Conservation (phyloP, 345 rosid genomes). For the Syzygium jambos region DNA sequence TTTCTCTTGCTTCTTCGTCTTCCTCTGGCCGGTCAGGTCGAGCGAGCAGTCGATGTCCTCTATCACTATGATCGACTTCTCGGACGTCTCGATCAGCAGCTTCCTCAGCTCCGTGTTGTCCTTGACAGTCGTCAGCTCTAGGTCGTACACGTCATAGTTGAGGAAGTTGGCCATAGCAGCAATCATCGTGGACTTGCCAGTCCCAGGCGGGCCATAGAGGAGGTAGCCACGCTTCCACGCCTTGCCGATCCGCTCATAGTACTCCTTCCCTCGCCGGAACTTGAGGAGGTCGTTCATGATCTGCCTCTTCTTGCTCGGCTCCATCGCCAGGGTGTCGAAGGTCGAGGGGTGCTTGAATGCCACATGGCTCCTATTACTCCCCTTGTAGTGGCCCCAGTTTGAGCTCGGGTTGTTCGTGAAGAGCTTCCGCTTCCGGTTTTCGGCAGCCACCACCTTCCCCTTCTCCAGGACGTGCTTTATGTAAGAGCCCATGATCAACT, state of each 20-base stretch:
- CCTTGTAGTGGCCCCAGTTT: neutral
- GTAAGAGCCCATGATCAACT: constrained; percentile 21
- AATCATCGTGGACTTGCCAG: constrained; percentile 29
- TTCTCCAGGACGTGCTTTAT: constrained; percentile 27
- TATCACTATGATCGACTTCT: constrained; percentile 26
- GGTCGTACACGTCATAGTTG: constrained; percentile 25
- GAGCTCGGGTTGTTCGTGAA: constrained; percentile 32
- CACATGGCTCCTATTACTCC: constrained; percentile 16
- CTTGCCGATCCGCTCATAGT: constrained; percentile 22
- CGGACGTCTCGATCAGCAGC: constrained; percentile 20
- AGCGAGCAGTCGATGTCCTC: constrained; percentile 43
- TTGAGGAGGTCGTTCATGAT: constrained; percentile 17
- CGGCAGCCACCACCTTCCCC: constrained; percentile 32
- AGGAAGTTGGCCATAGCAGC: constrained; percentile 34
- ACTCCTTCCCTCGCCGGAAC: constrained; percentile 18
- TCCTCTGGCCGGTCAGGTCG: constrained; percentile 24
- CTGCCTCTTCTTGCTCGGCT: constrained; percentile 16
- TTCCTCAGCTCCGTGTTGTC: constrained; percentile 31
- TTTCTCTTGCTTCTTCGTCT: constrained; percentile 10
- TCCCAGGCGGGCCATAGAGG: constrained; percentile 32
- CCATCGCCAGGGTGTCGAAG: constrained; percentile 27
- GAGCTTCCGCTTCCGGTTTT: constrained; percentile 42
- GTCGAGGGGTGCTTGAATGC: constrained; percentile 30
- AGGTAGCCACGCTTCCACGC: constrained; percentile 45
- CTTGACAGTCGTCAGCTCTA: constrained; percentile 28